Evolutionary conservation across 2,329 filamentous ascomycete species (phyloP).

Genomic region (Aspergillus aculeatinus): DNA sequence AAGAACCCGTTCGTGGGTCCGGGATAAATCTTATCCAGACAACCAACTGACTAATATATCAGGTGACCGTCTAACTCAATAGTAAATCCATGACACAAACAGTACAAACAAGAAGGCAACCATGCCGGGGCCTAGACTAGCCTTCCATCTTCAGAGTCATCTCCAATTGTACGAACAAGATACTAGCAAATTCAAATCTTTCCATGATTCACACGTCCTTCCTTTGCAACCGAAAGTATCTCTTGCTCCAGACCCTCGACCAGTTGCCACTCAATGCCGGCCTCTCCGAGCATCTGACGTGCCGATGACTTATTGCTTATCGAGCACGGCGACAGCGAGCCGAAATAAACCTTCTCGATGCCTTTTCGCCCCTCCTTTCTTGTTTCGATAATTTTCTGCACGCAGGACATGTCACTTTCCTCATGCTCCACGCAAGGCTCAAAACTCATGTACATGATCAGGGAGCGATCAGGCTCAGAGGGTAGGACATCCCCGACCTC

Average conservation of each 20-base stretch:
- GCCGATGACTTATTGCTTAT: conserved; percentile 87
- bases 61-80: too few species aligned
- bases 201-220: conserved; percentile 63
- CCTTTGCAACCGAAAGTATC: conserved; percentile 78
- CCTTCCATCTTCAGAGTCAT: too few species aligned
- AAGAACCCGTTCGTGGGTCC: too few species aligned
- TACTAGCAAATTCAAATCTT: conserved; percentile 9
- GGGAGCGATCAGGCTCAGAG: conserved; percentile 41
- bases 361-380: conserved; percentile 51
- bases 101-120: neutral
- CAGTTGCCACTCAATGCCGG: conserved; percentile 71
- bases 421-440: conserved; percentile 53
- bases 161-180: too few species aligned
- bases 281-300: conserved; percentile 65
- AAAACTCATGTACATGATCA: conserved; percentile 85
- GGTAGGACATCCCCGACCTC: conserved; percentile 43
- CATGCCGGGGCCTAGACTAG: too few species aligned
- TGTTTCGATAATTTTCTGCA: conserved; percentile 69
- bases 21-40: too few species aligned
- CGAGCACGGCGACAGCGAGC: conserved; percentile 82
- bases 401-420: conserved; percentile 55
- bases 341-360: conserved; percentile 79
- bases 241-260: conserved; percentile 74
- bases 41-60: too few species aligned
- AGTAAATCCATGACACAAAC: too few species aligned